Base-by-base conservation (phyloP, 768 basidiomycete genomes). In the Phanerodontia chrysosporium region DNA sequence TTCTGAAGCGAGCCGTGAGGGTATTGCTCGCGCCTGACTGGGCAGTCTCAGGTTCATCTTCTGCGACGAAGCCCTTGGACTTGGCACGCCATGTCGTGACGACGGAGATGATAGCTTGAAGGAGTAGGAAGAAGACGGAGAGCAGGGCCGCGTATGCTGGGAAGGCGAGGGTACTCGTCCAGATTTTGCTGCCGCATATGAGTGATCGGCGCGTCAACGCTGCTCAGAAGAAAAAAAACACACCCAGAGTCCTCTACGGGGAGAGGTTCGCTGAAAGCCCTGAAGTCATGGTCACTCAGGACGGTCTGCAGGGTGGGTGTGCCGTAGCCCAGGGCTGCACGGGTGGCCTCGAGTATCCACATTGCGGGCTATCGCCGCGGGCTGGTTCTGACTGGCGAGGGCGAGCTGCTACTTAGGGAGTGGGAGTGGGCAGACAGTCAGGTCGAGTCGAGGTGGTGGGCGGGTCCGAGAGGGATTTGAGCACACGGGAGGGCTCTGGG, bases 1-100 rank as follows among this genome's bases (percentile, higher is more conserved):
- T 64, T 9, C 60, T 62, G 45, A 75, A 32, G 35, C 54, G 51
- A 9, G 25, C 49, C 10, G 45, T 44, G 46, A 45, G 51, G 7
- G 49, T 42, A 18, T 8, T 48, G 13, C 49, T 28, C 29, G 49
- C 18, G 21, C 28, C 12, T 4, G 28, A 16, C 22, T 12, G 7
- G 18, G 49, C 29, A 10, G 53, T 39, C 36, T 48, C 25, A 3
- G 8, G 24, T 18, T 57, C 55, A 27, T n/a, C 16, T 18, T 30
- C n/a, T 30, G 25, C 13, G 7, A 4, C 14, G 8, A 14, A 35
- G 32, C 24, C 2, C 28, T 51, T 32, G 29, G 53, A 55, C 25
- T 24, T 55, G 42, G 32, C 10, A 25, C 13, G 16, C 48, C 21
- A 44, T 42, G 16, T 56, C 27, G n/a, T 36, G 27, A 36, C 27